Evolutionary conservation across 768 basidiomycete genomes (phyloP).

Genomic region (Pisolithus microcarpus): DNA sequence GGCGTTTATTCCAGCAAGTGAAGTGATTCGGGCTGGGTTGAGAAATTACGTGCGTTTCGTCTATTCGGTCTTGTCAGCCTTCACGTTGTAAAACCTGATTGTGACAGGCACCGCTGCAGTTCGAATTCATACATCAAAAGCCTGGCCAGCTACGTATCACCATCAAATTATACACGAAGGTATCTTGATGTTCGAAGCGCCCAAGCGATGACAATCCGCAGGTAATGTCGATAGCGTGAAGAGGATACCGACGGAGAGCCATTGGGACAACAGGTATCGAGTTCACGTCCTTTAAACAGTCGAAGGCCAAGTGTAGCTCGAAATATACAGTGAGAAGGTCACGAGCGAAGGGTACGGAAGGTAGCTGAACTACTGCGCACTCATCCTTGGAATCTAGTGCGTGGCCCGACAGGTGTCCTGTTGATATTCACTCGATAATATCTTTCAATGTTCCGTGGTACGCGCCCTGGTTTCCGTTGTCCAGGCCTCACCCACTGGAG

Average conservation of each 20-base stretch:
- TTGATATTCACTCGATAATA: too few species aligned
- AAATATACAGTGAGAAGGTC: constrained; percentile 12
- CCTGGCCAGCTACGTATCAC: constrained; percentile 79
- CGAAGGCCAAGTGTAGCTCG: constrained; percentile 37
- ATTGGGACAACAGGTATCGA: constrained; percentile 89
- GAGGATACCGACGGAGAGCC: constrained; percentile 80
- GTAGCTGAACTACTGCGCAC: constrained; percentile 6
- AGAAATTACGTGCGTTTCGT: constrained; percentile 79
- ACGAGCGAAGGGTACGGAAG: constrained; percentile 14
- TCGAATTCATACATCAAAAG: constrained; percentile 99
- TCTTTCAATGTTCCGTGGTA: too few species aligned
- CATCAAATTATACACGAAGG: constrained; percentile 82
- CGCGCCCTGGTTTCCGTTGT: too few species aligned
- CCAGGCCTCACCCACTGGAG: too few species aligned
- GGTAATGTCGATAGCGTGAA: constrained; percentile 84
- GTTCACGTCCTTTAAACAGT: constrained; percentile 86
- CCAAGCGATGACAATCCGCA: constrained; percentile 85
- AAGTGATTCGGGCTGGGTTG: constrained; percentile 92
- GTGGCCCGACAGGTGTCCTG: too few species aligned
- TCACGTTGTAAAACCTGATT: background rate
- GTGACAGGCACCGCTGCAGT: constrained; percentile 91
- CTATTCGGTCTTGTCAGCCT: background rate
- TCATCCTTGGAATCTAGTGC: background rate
- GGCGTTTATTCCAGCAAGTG: constrained; percentile 82
- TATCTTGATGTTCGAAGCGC: constrained; percentile 83